Percentiles rank a stretch among this genome's conserved stretches.
phyloP scores from a whole-genome alignment of 768 basidiomycete genomes.

The Suillus subaureus region DNA sequence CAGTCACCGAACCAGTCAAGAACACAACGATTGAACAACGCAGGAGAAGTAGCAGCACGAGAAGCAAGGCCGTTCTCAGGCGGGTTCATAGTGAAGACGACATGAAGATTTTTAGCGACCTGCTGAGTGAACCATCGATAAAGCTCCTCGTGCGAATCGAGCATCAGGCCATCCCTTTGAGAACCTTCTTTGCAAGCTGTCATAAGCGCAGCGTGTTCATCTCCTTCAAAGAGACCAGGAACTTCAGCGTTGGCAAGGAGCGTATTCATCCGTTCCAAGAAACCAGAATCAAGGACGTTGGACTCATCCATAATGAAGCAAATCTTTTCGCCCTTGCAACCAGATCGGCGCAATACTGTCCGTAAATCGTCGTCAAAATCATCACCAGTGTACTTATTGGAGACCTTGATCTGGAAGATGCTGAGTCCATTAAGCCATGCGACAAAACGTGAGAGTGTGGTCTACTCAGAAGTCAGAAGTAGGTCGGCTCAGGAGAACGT shows the following conservation, averaged over 20 bases:
- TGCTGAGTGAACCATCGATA: slow-evolving; percentile 99
- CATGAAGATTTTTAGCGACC: slow-evolving; percentile 96
- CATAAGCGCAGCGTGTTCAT: slow-evolving; percentile 97
- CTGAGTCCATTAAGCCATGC: slow-evolving; percentile 99
- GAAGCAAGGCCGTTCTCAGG: slow-evolving; percentile 95
- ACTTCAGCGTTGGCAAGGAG: slow-evolving; percentile 99
- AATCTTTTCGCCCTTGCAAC: slow-evolving; percentile 98
- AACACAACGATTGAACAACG: slow-evolving; percentile 98
- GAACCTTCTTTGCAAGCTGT: slow-evolving; percentile 99
- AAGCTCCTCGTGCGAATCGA: slow-evolving; percentile 96
- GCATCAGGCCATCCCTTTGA: slow-evolving; percentile 97
- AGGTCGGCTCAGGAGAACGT: slow-evolving; percentile 5
- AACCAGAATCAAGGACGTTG: slow-evolving; percentile 97
- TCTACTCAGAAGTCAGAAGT: slow-evolving; percentile 51
- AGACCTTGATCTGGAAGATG: slow-evolving; percentile 99
- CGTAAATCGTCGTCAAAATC: slow-evolving; percentile 99
- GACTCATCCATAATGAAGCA: slow-evolving; percentile 99
- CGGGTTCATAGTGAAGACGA: slow-evolving; percentile 99
- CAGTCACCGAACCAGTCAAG: slow-evolving; percentile 99
- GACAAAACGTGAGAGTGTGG: slow-evolving; percentile 95
- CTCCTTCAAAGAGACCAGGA: slow-evolving; percentile 99
- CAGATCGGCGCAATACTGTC: slow-evolving; percentile 90
- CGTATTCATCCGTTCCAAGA: slow-evolving; percentile 99
- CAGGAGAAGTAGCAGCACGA: slow-evolving; percentile 95
- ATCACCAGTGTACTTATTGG: slow-evolving; percentile 97